A percentile compares a stretch with the other conserved stretches of the same genome.
Evolutionary conservation across 2,329 filamentous ascomycete genomes (phyloP).

Genomic region (Anthostomella pinea): DNA sequence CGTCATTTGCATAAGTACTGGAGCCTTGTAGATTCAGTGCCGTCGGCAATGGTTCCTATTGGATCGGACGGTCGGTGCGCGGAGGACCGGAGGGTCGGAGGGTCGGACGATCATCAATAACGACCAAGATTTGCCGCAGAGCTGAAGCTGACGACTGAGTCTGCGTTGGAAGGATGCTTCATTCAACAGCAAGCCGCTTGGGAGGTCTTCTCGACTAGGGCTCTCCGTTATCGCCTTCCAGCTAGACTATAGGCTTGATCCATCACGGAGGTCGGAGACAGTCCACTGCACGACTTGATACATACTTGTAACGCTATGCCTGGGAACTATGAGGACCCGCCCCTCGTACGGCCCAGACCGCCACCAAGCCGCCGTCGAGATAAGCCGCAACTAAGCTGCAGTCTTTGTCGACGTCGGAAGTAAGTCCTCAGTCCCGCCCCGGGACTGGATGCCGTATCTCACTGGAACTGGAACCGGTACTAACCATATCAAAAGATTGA

Average conservation of each 20-base stretch:
- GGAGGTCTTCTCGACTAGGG: no score
- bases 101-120: slow-evolving; percentile 11
- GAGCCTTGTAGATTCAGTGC: no score
- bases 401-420: slow-evolving; percentile 21
- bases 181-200: not conserved
- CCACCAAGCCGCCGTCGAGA: slow-evolving; percentile 22
- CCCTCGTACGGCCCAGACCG: slow-evolving; percentile 12
- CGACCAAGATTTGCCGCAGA: not conserved
- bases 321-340: no score
- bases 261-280: no score
- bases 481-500: slow-evolving; percentile 11
- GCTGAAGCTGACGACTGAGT: not conserved
- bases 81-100: slow-evolving; percentile 8
- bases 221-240: not conserved
- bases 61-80: no score
- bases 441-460: not conserved
- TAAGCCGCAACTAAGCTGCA: slow-evolving; percentile 22
- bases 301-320: no score
- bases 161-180: slow-evolving; percentile 6
- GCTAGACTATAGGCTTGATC: no score
- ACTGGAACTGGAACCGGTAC: not conserved
- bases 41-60: no score
- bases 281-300: not conserved
- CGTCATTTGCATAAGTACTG: no score
- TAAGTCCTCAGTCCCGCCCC: slow-evolving; percentile 4